These are phyloP conservation scores for Chlorella vulgaris DNA, from an alignment of 139 green algal genomes.

Conservation along the genomic window DNA sequence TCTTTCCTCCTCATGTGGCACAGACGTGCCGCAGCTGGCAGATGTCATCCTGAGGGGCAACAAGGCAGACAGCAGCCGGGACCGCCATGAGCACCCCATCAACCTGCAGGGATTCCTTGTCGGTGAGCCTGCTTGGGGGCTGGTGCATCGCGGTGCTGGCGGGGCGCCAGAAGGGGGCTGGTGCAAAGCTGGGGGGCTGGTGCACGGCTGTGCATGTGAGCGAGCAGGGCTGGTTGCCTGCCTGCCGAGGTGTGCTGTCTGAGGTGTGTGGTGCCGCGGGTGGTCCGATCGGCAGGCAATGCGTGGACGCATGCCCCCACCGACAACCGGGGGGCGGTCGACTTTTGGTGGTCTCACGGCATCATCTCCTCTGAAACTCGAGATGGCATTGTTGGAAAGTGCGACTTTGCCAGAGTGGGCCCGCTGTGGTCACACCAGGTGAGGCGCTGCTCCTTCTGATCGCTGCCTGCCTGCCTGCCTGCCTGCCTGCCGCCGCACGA, in stretches of 20 bases:
- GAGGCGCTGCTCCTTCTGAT: too few species aligned
- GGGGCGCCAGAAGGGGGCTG: too few species aligned
- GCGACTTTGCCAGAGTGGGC: slow-evolving; percentile 64
- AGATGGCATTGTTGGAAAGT: slow-evolving; percentile 43
- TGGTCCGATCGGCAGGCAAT: slow-evolving; percentile 79
- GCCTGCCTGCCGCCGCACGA: too few species aligned
- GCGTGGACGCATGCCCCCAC: slow-evolving; percentile 77
- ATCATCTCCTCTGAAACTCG: slow-evolving; percentile 57
- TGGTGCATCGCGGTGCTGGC: too few species aligned
- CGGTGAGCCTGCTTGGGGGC: slow-evolving; percentile 38
- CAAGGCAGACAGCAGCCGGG: too few species aligned
- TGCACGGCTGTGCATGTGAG: not conserved
- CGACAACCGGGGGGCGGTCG: slow-evolving; percentile 76
- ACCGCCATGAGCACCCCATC: slow-evolving; percentile 37
- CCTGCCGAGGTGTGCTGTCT: too few species aligned
- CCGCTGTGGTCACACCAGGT: too few species aligned
- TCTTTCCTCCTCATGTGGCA: not conserved
- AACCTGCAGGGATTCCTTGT: slow-evolving; percentile 81
- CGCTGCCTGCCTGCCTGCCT: not conserved
- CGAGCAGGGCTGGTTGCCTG: too few species aligned
- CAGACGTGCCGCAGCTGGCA: slow-evolving; percentile 55
- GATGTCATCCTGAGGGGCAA: slow-evolving; percentile 64
- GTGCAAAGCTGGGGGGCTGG: not conserved
- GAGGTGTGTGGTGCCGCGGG: too few species aligned
- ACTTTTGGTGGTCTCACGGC: slow-evolving; percentile 80